Conservation (phyloP, 2,329 filamentous ascomycete genomes). For the Bimuria novae-zelandiae region DNA sequence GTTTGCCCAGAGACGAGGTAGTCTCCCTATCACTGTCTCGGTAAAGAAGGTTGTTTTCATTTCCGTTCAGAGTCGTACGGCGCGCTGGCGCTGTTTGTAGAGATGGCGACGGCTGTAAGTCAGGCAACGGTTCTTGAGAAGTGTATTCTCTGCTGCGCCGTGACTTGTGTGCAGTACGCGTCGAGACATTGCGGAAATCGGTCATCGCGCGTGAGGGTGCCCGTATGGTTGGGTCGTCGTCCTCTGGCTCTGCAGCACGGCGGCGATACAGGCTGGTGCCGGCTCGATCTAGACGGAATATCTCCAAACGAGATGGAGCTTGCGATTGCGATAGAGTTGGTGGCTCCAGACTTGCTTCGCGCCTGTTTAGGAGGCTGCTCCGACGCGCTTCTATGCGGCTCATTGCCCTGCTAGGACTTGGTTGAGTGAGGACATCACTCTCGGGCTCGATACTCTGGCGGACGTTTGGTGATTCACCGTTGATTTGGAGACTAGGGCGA, state of each 20-base stretch:
- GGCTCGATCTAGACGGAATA: slow-evolving; percentile 27
- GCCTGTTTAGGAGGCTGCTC: slow-evolving; percentile 37
- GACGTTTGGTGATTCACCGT: slow-evolving; percentile 40
- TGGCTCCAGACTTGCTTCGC: slow-evolving; percentile 40
- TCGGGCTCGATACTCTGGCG: slow-evolving; percentile 44
- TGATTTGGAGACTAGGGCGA: slow-evolving; percentile 43
- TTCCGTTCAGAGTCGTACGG: slow-evolving; percentile 36
- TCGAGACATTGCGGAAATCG: slow-evolving; percentile 41
- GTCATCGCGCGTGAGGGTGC: slow-evolving; percentile 56
- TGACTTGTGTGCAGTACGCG: slow-evolving; percentile 30
- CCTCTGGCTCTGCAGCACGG: slow-evolving; percentile 36
- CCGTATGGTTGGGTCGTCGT: slow-evolving; percentile 48
- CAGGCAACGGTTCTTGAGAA: slow-evolving; percentile 44
- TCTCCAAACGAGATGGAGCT: slow-evolving; percentile 33
- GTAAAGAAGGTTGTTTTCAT: slow-evolving; percentile 35
- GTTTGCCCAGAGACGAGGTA: slow-evolving; percentile 7
- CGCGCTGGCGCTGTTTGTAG: slow-evolving; percentile 35
- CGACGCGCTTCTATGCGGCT: slow-evolving; percentile 53
- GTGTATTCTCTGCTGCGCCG: slow-evolving; percentile 42
- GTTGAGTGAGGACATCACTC: slow-evolving; percentile 32
- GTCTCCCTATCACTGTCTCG: slow-evolving; percentile 20
- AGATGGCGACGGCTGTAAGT: slow-evolving; percentile 38
- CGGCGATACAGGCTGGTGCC: slow-evolving; percentile 47
- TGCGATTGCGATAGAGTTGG: slow-evolving; percentile 21
- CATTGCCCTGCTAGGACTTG: slow-evolving; percentile 44